Conservation (phyloP, 768 basidiomycete species). For the Gymnopilus dilepis region DNA sequence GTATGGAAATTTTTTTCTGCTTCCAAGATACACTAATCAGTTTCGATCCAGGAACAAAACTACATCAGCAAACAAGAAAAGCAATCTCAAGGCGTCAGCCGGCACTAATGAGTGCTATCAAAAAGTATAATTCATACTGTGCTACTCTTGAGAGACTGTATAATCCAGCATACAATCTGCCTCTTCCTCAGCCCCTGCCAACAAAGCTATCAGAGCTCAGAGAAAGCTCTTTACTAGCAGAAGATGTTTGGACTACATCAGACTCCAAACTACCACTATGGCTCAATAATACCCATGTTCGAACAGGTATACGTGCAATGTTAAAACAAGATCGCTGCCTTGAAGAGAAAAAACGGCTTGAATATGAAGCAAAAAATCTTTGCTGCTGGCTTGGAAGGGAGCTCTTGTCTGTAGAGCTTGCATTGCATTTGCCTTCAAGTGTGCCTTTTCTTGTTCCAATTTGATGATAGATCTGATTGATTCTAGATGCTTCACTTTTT, state of each 20-base stretch:
- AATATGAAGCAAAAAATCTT: slow-evolving; percentile 29
- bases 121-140: slow-evolving; percentile 26
- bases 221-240: slow-evolving; percentile 33
- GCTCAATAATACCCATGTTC: slow-evolving; percentile 37
- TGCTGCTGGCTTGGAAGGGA: too few relatives aligned
- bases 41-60: slow-evolving; percentile 21
- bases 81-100: slow-evolving; percentile 38
- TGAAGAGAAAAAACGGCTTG: slow-evolving; percentile 35
- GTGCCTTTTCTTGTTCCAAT: too few relatives aligned
- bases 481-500: too few relatives aligned
- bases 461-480: too few relatives aligned
- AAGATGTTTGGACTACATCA: slow-evolving; percentile 44
- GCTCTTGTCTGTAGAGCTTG: too few relatives aligned
- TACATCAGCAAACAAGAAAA: slow-evolving; percentile 31
- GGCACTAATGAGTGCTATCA: slow-evolving; percentile 32
- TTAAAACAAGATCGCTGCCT: slow-evolving; percentile 32
- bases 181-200: slow-evolving; percentile 37
- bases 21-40: background rate
- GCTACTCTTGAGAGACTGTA: slow-evolving; percentile 25
- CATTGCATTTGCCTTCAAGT: too few relatives aligned
- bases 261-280: slow-evolving; percentile 28
- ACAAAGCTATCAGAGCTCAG: slow-evolving; percentile 32
- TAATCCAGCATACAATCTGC: slow-evolving; percentile 31
- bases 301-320: slow-evolving; percentile 35
- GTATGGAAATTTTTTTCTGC: slow-evolving; percentile 22